phyloP scores from a whole-genome alignment of 192 early-diverging fungal genomes.

The Umbelopsis ramanniana region DNA sequence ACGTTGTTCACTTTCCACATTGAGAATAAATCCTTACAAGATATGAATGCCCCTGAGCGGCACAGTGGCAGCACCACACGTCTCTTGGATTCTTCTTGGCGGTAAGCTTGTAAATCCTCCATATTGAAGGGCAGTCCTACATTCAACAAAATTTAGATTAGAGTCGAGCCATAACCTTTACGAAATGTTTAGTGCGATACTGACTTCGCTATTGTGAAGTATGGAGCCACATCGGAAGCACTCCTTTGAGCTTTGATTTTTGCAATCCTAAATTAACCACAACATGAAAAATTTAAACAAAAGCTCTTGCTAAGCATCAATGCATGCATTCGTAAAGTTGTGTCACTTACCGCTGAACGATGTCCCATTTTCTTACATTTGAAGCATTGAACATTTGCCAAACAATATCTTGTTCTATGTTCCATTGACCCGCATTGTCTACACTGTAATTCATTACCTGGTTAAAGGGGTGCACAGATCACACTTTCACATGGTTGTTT shows the following conservation, averaged over 20 bases:
- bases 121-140: conserved; percentile 1
- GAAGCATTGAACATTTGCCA: conserved; percentile 4
- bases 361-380: conserved; percentile 12
- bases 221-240: not conserved
- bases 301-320: not conserved
- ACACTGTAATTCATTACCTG: not conserved
- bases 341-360: not conserved
- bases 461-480: not conserved
- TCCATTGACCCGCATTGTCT: not conserved
- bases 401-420: not conserved
- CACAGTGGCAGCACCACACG: conserved; percentile 18
- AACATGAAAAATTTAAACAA: not conserved
- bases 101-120: not conserved
- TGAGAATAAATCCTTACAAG: conserved; percentile 9
- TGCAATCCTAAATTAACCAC: conserved; percentile 5
- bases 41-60: conserved; percentile 6
- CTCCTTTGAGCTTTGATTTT: not conserved
- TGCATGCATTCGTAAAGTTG: not conserved
- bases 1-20: not conserved
- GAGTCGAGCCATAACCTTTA: too few species aligned
- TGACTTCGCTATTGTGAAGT: conserved; percentile 5
- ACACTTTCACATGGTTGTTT: not conserved
- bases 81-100: conserved; percentile 1
- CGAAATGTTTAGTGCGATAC: too few species aligned
- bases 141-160: too few species aligned